A percentile compares a stretch with the other conserved stretches of the same genome.
Evolutionary conservation across 805 yeast genomes (phyloP).

Genomic region (Babjeviella inositovora): DNA sequence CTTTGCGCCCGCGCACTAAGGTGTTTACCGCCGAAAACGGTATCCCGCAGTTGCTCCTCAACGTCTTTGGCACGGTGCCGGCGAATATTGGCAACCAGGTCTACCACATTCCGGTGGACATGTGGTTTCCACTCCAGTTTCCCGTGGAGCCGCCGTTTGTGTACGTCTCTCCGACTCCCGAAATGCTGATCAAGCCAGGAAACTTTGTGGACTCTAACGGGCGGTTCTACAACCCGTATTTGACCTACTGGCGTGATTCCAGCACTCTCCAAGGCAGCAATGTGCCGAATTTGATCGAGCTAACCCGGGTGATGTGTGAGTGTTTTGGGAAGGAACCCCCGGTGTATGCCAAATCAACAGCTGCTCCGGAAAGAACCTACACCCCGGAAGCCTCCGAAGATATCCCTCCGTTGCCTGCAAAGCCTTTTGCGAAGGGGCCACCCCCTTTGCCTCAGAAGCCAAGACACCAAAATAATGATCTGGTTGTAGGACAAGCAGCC

Average conservation of each 20-base stretch:
- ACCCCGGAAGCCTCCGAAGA: conserved; percentile 2
- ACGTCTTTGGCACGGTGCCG: conserved; percentile 43
- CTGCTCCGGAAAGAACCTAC: conserved; percentile 3
- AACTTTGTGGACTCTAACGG: conserved; percentile 62
- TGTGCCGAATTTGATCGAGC: conserved; percentile 11
- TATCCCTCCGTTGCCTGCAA: conserved; percentile 6
- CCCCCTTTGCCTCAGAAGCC: conserved; percentile 4
- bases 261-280: conserved; percentile 1
- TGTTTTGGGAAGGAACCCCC: conserved; percentile 27
- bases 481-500: no score
- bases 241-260: conserved; percentile 35
- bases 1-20: conserved; percentile 56
- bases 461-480: no score
- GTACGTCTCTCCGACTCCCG: conserved; percentile 38
- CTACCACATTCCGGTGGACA: conserved; percentile 37
- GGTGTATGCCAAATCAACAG: conserved; percentile 16
- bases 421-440: conserved; percentile 1
- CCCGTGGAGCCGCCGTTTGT: conserved; percentile 58
- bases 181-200: conserved; percentile 35
- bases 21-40: conserved; percentile 46
- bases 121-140: conserved; percentile 67
- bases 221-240: conserved; percentile 47
- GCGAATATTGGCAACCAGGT: conserved; percentile 9
- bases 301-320: conserved; percentile 13
- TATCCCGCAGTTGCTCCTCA: conserved; percentile 36